Base-by-base conservation (phyloP, 2,329 filamentous ascomycete species). In the Hypoxylon sp. region DNA sequence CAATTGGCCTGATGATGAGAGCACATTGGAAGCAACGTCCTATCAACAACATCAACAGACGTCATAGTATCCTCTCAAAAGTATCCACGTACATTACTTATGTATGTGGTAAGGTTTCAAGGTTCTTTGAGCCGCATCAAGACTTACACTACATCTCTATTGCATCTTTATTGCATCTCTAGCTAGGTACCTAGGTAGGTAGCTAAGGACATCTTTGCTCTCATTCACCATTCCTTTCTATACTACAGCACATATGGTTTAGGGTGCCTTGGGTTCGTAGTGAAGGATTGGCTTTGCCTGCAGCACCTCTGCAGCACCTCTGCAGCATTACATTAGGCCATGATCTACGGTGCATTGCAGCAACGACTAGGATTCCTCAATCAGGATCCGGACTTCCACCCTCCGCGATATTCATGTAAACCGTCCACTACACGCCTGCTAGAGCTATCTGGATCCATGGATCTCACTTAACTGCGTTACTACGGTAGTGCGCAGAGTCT, bases 261-360 rank as follows among this genome's bases (percentile, higher is more conserved):
- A 55, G 33, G 29, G 57, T 29, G 19, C 31, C 54, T 53, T 61
- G 46, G 47, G 9, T 51, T 66, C 35, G 19, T 37, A 31, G 37
- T 63, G 42, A 39, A 11, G 54, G 59, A 22, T 59, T 63, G 58
- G 33, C 51, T 42, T 42, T 66, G 61, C 68, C 59, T 62, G 17
- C 51, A 26, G 17, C 51, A 26, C 58, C 37, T 67, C 69, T 71
- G 67, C 66, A 66, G 47, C 47, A 42, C 54, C 22, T 64, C 47
- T 42, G 63, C 68, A 67, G 19, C 19, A 22, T 22, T 68, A 51
- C 46, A 35, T 52, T 39, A 54, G 24, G 29, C 39, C 51, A 59
- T 55, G 69, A 71, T 69, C 69, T 71, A 66, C 66, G 17, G 24
- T 67, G 69, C 69, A 69, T 71, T 69, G 69, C 69, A 71, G 66